Evolutionary conservation across 176 grass and related monocot genomes (phyloP), one percentile per base, ranked within the genome.

Genomic region (Alopecurus myosuroides): DNA sequence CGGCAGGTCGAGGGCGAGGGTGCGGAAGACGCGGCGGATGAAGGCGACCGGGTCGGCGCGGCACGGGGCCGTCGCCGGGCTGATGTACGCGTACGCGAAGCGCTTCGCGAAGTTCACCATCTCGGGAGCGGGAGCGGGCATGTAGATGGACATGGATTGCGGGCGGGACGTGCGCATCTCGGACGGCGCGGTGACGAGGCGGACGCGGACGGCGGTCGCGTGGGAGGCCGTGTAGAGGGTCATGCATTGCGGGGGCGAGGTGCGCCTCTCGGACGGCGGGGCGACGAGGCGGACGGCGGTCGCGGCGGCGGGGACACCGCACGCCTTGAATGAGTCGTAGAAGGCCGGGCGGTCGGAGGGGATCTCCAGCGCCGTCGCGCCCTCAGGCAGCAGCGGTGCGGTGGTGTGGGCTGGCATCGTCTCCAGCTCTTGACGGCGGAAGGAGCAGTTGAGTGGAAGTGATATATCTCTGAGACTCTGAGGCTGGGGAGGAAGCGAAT

Each of bases 41-140:
- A 28, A 23, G 63, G 64, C 13, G 8, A 3, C 79, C 45, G 63
- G 46, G 64, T 53, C 20, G 45, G 79, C 63, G 31, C 66, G 48
- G 46, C 46, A 53, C 79, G 79, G 44, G 22, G 46, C 79, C 22
- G 2, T 23, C 2, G 13, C 14, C 13, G 79, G 63, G 41, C 46
- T 39, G 79, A 81, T 68, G 78, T 81, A 81, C 1, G 78, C 78
- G 62, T 81, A 51, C 12, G 78, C 78, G 78, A 68, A 68, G 78
- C 78, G 34, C 62, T 65, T 45, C 1, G 7, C 62, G 30, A 25
- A 51, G 62, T 68, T 26, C 6, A 3, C 20, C 61, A 67, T 67
- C 42, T 81, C 78, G 5, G 78, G 61, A 46, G 29, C 0, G 7
- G 62, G 19, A 1, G 44, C 41, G 7, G 67, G 67, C 67, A 81